Conservation (phyloP, 2,329 filamentous ascomycete species). For the Blastomyces parvus region DNA sequence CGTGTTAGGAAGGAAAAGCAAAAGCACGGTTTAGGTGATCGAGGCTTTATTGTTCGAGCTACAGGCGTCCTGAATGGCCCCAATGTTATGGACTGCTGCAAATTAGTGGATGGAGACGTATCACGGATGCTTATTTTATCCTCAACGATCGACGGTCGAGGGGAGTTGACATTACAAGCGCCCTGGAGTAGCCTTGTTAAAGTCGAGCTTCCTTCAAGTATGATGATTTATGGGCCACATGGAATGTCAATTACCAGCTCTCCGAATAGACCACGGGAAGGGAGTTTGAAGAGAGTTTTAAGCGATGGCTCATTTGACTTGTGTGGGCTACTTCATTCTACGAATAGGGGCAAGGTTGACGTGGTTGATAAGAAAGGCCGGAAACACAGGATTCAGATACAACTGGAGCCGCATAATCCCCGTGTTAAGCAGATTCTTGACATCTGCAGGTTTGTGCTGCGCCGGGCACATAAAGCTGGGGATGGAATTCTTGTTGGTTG, state of each 20-base stretch:
- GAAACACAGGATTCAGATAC: conserved; percentile 58
- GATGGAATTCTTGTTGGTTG: conserved; percentile 57
- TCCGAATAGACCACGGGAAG: conserved; percentile 44
- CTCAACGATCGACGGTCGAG: conserved; percentile 52
- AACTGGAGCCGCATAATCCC: conserved; percentile 55
- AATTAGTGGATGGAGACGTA: conserved; percentile 56
- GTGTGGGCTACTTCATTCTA: conserved; percentile 49
- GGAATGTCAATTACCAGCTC: conserved; percentile 50
- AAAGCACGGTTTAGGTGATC: conserved; percentile 6
- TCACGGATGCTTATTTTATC: conserved; percentile 62
- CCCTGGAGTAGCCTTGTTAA: conserved; percentile 65
- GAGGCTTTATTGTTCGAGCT: conserved; percentile 10
- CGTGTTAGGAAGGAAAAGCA: conserved; percentile 22
- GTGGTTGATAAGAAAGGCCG: conserved; percentile 53
- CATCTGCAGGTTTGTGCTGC: conserved; percentile 55
- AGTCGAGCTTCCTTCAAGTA: conserved; percentile 49
- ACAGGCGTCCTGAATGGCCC: conserved; percentile 50
- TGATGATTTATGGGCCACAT: conserved; percentile 52
- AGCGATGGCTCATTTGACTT: conserved; percentile 35
- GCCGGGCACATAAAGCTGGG: conserved; percentile 46
- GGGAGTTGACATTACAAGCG: conserved; percentile 62
- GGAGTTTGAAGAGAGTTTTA: conserved; percentile 38
- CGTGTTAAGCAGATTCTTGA: conserved; percentile 53
- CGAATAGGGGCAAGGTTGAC: conserved; percentile 54
- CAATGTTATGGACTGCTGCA: conserved; percentile 64